Conservation (phyloP, 2,329 filamentous ascomycete species). For the Fusarium oligoseptatum region DNA sequence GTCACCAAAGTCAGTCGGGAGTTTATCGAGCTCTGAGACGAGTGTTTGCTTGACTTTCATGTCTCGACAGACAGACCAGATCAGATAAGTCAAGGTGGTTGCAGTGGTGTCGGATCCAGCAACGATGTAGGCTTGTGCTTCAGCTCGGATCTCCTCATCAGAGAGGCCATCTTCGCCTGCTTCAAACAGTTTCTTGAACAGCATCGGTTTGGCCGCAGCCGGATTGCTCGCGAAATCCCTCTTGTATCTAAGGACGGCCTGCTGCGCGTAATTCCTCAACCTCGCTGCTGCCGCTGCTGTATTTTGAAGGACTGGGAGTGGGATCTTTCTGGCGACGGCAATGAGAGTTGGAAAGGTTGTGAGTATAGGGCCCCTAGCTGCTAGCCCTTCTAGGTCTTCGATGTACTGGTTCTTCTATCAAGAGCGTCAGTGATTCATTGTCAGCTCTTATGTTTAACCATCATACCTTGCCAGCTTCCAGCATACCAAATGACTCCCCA, state of each 20-base stretch:
- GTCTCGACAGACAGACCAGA: conserved; percentile 49
- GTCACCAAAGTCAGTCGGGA: background rate
- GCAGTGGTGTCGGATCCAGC: conserved; percentile 66
- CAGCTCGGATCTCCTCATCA: conserved; percentile 11
- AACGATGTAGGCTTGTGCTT: conserved; percentile 57
- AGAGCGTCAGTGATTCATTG: background rate
- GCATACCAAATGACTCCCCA: background rate
- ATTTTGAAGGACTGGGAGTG: background rate
- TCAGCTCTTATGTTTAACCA: too few species aligned
- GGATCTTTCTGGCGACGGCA: background rate
- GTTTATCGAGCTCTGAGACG: conserved; percentile 45
- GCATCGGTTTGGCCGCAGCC: background rate
- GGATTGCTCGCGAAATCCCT: background rate
- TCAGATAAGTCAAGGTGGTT: conserved; percentile 60
- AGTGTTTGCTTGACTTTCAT: conserved; percentile 33
- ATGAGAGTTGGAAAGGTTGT: background rate
- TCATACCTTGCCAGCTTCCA: background rate
- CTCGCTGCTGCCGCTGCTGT: background rate
- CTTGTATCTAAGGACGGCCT: background rate
- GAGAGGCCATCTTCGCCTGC: background rate
- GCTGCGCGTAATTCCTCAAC: background rate
- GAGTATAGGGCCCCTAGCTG: background rate
- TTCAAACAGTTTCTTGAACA: background rate
- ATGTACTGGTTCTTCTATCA: background rate
- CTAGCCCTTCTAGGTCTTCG: background rate